Evolutionary conservation across 352 stramenopile species (phyloP), one percentile per base, ranked within the genome.

Genomic region (Pythium volutum): DNA sequence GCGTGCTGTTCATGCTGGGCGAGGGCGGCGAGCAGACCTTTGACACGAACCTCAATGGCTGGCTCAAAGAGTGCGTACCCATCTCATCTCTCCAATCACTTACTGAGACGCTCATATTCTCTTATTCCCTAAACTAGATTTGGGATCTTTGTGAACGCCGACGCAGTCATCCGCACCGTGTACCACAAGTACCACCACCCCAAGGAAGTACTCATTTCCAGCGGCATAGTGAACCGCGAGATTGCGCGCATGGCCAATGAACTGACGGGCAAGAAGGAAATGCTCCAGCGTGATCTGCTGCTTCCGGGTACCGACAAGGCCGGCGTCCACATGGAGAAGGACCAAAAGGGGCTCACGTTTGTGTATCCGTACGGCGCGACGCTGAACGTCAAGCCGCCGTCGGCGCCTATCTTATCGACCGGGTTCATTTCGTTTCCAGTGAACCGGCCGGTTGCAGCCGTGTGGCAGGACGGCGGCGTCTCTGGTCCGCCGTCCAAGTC

Each of bases 141-240:
- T 45, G 87, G 87, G n/a, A 95, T 96, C 49, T 88, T 81, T 48
- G 71, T 95, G 50, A 95, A 96, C 50, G 69, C 77, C 20, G 93
- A 98, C 61, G 82, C 77, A 16, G 90, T 98, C 5, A 92, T 97
- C 31, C 78, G 95, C 43, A 96, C 89, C 14, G 89, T 97, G 25
- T 98, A 98, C 69, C 90, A 98, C 78, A 98, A 98, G 71, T 99
- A 98, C 63, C 81, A 98, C 42, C 96, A 99, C 62, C 96, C 96
- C 1, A 98, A 98, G 62, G 94, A 99, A 69, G 93, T 96, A 22
- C 84, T 98, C 54, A 95, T 99, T 29, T 93, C 88, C 2, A 97
- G 96, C 55, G 95, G 95, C 49, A 82, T 99, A 38, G 79, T 99
- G 10, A 97, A 98, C 66, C 80, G 88, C 33, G 91, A 97, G 63